Conservation (phyloP, 768 basidiomycete genomes). For the Calocybe indica region DNA sequence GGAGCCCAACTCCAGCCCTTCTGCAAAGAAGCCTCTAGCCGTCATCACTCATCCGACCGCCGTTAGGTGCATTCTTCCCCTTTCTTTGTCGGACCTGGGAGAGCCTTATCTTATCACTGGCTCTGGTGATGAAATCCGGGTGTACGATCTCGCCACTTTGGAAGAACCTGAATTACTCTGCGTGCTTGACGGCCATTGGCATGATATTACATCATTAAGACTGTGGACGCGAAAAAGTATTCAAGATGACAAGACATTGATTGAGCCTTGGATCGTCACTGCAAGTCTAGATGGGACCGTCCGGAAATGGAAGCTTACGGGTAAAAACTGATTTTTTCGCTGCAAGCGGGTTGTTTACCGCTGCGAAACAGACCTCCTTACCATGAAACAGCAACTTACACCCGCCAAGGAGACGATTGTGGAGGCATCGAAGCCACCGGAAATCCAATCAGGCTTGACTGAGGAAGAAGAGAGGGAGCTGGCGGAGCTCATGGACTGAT, state of each 20-base stretch:
- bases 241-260: conserved; percentile 37
- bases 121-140: conserved; percentile 74
- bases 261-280: conserved; percentile 80
- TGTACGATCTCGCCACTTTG: conserved; percentile 70
- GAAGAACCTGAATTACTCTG: conserved; percentile 67
- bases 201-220: conserved; percentile 74
- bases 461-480: conserved; percentile 90
- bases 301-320: conserved; percentile 76
- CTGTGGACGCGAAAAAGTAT: conserved; percentile 58
- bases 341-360: not conserved
- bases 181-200: conserved; percentile 84
- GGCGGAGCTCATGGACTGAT: conserved; percentile 56
- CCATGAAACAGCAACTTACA: conserved; percentile 7
- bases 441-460: conserved; percentile 45
- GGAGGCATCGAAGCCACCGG: conserved; percentile 10
- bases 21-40: conserved; percentile 31
- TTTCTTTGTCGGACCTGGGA: conserved; percentile 53
- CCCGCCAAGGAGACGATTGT: not conserved
- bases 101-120: conserved; percentile 80
- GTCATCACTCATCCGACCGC: conserved; percentile 55
- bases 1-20: conserved; percentile 18
- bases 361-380: conserved; percentile 18
- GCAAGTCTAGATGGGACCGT: conserved; percentile 84
- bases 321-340: conserved; percentile 23
- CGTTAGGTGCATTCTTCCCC: conserved; percentile 70